phyloP scores from a whole-genome alignment of 345 rosid species.

The Rhizophora mangle region DNA sequence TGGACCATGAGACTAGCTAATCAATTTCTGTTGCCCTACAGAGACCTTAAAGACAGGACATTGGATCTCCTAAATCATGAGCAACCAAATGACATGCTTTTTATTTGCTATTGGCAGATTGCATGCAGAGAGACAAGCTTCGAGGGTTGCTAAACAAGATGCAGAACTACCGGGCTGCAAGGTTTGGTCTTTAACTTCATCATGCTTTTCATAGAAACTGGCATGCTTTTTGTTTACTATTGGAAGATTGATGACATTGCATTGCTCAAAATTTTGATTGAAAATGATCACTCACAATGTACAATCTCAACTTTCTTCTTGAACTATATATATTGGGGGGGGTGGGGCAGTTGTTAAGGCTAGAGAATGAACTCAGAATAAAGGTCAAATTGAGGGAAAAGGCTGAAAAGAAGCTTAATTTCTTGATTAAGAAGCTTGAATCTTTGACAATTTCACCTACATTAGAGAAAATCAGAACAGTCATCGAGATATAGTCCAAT shows the following conservation, averaged over 20 bases:
- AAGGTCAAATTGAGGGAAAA: slow-evolving; percentile 60
- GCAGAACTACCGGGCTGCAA: slow-evolving; percentile 50
- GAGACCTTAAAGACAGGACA: too few relatives aligned
- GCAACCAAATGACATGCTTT: too few relatives aligned
- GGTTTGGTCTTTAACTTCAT: slow-evolving; percentile 34
- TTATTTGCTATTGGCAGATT: slow-evolving; percentile 44
- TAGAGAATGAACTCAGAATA: slow-evolving; percentile 57
- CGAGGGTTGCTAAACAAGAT: slow-evolving; percentile 65
- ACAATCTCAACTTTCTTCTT: background rate
- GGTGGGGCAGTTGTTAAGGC: slow-evolving; percentile 46
- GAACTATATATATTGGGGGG: background rate
- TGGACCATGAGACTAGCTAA: too few relatives aligned
- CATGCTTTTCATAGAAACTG: background rate
- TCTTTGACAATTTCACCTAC: slow-evolving; percentile 35
- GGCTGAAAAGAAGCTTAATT: slow-evolving; percentile 63
- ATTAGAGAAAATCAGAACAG: slow-evolving; percentile 34
- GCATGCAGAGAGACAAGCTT: slow-evolving; percentile 83
- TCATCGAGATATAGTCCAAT: slow-evolving; percentile 19
- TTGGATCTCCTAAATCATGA: too few relatives aligned
- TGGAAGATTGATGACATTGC: background rate
- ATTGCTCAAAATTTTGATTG: background rate
- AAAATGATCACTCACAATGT: background rate
- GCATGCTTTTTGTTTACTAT: background rate
- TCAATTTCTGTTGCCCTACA: too few relatives aligned
- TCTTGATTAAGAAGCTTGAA: slow-evolving; percentile 59